phyloP scores from a whole-genome alignment of 768 basidiomycete genomes.

The Asterophora parasitica region DNA sequence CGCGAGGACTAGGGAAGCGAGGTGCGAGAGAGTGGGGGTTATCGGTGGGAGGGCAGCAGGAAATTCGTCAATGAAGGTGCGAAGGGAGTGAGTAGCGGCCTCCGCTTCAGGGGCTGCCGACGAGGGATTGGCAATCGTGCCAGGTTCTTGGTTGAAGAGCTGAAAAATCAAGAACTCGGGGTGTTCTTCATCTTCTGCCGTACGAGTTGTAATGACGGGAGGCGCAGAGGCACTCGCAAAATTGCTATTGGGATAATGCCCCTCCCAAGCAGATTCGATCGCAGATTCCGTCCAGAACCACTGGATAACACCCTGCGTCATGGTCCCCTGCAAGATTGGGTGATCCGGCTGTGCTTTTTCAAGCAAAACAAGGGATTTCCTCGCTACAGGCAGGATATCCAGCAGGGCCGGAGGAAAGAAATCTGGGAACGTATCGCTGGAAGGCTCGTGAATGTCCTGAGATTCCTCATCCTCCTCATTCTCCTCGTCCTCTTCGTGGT shows the following conservation, averaged over 20 bases:
- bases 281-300: constrained; percentile 67
- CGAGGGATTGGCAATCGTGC: constrained; percentile 27
- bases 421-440: constrained; percentile 48
- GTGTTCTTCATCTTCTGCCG: constrained; percentile 18
- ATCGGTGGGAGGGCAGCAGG: constrained; percentile 56
- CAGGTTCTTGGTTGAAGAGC: constrained; percentile 68
- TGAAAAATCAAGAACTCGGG: constrained; percentile 42
- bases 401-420: constrained; percentile 56
- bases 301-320: constrained; percentile 25
- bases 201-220: neutral
- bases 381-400: constrained; percentile 55
- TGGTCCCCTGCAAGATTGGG: constrained; percentile 37
- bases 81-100: constrained; percentile 24
- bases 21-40: constrained; percentile 57
- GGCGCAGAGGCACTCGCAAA: neutral
- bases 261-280: constrained; percentile 45
- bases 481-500: constrained; percentile 33
- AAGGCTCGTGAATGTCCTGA: constrained; percentile 28
- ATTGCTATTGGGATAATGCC: constrained; percentile 5
- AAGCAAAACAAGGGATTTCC: constrained; percentile 64
- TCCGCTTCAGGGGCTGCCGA: constrained; percentile 1
- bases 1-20: constrained; percentile 58
- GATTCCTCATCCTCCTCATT: constrained; percentile 37
- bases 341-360: constrained; percentile 63
- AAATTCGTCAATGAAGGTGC: constrained; percentile 51